Conservation (phyloP, 2,329 filamentous ascomycete genomes). For the Xylariaceae sp. region DNA sequence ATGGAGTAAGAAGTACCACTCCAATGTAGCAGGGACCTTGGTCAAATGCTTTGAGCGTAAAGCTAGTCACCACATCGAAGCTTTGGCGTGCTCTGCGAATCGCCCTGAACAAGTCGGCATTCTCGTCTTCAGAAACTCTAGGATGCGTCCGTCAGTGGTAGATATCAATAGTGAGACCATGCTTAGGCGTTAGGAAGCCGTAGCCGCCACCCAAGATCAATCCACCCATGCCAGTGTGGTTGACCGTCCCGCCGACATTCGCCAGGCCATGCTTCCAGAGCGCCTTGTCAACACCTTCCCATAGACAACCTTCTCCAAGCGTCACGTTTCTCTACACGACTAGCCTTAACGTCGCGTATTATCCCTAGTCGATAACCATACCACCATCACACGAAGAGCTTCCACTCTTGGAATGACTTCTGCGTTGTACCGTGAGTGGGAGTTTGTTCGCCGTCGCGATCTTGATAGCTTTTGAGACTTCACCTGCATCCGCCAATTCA, state of each 20-base stretch:
- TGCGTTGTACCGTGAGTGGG: slow-evolving; percentile 60
- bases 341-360: slow-evolving; percentile 58
- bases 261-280: slow-evolving; percentile 59
- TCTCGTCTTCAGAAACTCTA: slow-evolving; percentile 51
- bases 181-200: slow-evolving; percentile 59
- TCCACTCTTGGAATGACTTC: slow-evolving; percentile 62
- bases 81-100: slow-evolving; percentile 50
- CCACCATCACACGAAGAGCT: slow-evolving; percentile 57
- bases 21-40: slow-evolving; percentile 45
- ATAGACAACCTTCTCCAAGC: slow-evolving; percentile 59
- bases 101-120: slow-evolving; percentile 52
- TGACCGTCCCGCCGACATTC: slow-evolving; percentile 67
- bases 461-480: slow-evolving; percentile 44
- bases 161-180: slow-evolving; percentile 58
- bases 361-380: slow-evolving; percentile 61
- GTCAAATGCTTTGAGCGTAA: slow-evolving; percentile 43
- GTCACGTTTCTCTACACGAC: slow-evolving; percentile 51
- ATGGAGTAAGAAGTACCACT: slow-evolving; percentile 33
- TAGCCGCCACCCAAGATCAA: slow-evolving; percentile 65
- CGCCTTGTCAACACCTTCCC: slow-evolving; percentile 61
- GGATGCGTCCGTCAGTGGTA: slow-evolving; percentile 46
- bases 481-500: slow-evolving; percentile 51
- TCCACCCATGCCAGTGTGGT: slow-evolving; percentile 67
- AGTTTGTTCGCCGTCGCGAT: slow-evolving; percentile 53
- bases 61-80: slow-evolving; percentile 52